Percentiles rank a stretch among this genome's conserved stretches.
Evolutionary conservation across 495 filamentous ascomycete species (phyloP).

Genomic region (Tuber borchii): DNA sequence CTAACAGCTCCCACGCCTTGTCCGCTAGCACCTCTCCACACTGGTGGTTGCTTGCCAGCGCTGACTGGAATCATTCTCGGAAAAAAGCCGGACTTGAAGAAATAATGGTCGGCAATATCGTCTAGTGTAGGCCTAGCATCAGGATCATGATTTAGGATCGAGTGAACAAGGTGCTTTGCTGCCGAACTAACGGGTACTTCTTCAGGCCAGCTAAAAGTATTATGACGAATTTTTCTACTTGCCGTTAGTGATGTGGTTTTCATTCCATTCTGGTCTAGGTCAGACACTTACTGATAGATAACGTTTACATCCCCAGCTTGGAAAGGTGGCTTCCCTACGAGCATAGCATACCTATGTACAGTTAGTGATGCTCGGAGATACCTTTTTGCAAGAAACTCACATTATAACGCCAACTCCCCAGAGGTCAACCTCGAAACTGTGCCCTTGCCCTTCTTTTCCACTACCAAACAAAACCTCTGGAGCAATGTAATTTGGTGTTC

Average conservation of each 20-base stretch:
- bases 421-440: conserved; percentile 68
- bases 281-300: conserved; percentile 55
- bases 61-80: conserved; percentile 43
- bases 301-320: conserved; percentile 79
- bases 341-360: conserved; percentile 60
- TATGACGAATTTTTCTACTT: conserved; percentile 43
- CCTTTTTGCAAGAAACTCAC: conserved; percentile 48
- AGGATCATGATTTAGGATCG: conserved; percentile 65
- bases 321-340: conserved; percentile 82
- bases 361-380: neutral
- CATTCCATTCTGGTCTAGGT: conserved; percentile 25
- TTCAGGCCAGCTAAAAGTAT: conserved; percentile 39
- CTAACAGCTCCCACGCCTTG: conserved; percentile 26
- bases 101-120: conserved; percentile 71
- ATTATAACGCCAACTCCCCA: conserved; percentile 97
- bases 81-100: conserved; percentile 63
- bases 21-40: conserved; percentile 32
- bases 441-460: conserved; percentile 39
- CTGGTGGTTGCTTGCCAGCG: conserved; percentile 31
- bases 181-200: conserved; percentile 27
- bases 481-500: conserved; percentile 97
- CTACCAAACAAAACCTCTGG: conserved; percentile 62
- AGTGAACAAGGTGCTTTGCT: conserved; percentile 72
- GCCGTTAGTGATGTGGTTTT: neutral
- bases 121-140: conserved; percentile 69